Evolutionary conservation across 2,329 filamentous ascomycete species (phyloP).

Genomic region (Aspergillus jensenii): DNA sequence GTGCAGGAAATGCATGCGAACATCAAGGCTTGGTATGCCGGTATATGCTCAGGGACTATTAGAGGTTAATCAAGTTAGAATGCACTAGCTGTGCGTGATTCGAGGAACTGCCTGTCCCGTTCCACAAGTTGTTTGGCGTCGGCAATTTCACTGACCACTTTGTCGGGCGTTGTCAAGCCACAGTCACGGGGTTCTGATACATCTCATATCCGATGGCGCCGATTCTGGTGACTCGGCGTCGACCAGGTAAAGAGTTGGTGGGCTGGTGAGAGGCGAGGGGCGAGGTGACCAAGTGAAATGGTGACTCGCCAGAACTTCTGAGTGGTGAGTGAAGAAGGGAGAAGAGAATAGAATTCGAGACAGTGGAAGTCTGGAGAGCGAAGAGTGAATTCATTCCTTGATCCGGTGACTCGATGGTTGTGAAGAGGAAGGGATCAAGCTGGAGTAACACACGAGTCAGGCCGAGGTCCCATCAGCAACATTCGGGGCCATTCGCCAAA

Average conservation of each 20-base stretch:
- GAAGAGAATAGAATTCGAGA: background rate
- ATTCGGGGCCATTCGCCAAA: background rate
- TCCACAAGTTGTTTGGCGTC: background rate
- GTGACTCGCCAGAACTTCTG: too few relatives aligned
- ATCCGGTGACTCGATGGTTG: background rate
- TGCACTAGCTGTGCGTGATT: background rate
- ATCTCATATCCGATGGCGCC: background rate
- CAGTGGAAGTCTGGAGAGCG: background rate
- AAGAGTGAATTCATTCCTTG: background rate
- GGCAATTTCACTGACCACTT: background rate
- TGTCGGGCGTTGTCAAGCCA: slow-evolving; percentile 2
- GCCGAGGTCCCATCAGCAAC: background rate
- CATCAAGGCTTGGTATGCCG: slow-evolving; percentile 2
- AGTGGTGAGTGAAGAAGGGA: background rate
- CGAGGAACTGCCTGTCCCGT: slow-evolving; percentile 1
- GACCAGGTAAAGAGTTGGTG: background rate
- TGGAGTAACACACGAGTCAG: background rate
- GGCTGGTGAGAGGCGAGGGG: background rate
- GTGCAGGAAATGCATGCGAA: slow-evolving; percentile 8
- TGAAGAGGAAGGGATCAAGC: too few relatives aligned
- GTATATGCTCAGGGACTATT: background rate
- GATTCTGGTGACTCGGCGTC: background rate
- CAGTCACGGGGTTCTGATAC: slow-evolving; percentile 12
- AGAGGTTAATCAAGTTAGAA: background rate
- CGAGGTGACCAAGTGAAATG: background rate